Conservation (phyloP, 805 yeast species). For the Metschnikowia amazonensis region DNA sequence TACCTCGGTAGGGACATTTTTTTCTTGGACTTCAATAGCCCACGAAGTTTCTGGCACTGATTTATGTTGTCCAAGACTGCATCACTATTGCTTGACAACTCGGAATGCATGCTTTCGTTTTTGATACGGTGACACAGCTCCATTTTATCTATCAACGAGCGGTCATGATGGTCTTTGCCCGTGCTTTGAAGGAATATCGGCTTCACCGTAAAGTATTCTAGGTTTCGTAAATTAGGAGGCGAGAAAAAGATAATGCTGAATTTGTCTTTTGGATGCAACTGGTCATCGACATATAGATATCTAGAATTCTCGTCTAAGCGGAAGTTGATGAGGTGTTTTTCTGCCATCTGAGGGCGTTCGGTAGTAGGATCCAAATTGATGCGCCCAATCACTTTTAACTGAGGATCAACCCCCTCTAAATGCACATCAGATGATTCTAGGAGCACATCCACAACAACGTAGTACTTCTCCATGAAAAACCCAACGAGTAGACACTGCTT, state of each 20-base stretch:
- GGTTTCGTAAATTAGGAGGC: conserved; percentile 64
- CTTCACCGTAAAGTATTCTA: conserved; percentile 74
- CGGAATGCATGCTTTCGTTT: background rate
- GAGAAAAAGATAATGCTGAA: conserved; percentile 43
- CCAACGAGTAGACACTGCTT: conserved; percentile 21
- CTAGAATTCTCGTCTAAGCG: conserved; percentile 3
- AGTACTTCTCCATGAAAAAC: conserved; percentile 21
- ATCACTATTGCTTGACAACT: conserved; percentile 25
- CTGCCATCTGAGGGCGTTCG: background rate
- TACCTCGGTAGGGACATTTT: background rate
- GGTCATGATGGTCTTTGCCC: conserved; percentile 10
- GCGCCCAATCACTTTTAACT: conserved; percentile 7
- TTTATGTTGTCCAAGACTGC: conserved; percentile 32
- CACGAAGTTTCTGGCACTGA: conserved; percentile 20
- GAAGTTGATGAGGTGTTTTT: conserved; percentile 3
- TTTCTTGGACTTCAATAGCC: background rate
- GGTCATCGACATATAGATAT: conserved; percentile 9
- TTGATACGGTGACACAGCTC: conserved; percentile 1
- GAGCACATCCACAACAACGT: conserved; percentile 19
- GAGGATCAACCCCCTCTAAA: conserved; percentile 2
- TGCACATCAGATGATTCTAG: background rate
- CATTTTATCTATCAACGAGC: conserved; percentile 4
- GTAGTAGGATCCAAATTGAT: background rate
- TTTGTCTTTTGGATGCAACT: background rate
- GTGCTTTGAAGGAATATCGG: conserved; percentile 66